Percentiles rank a stretch among this genome's conserved stretches.
Conservation (phyloP, 768 basidiomycete genomes). For the Calocera cornea region DNA sequence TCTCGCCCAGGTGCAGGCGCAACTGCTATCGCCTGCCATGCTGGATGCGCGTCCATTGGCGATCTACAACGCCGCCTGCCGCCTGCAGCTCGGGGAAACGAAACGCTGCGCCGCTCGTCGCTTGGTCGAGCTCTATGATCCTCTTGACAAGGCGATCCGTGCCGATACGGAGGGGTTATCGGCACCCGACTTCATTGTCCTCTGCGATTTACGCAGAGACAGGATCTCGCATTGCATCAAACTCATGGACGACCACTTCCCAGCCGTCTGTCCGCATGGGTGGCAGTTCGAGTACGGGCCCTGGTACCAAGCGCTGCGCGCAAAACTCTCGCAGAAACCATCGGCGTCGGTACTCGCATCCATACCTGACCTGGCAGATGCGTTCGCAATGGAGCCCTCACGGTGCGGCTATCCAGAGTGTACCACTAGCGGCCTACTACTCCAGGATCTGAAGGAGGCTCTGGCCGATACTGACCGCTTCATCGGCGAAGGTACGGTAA, state of each 20-base stretch:
- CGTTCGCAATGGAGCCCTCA: background rate
- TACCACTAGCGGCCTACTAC: background rate
- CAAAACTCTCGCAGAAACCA: background rate
- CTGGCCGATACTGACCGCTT: background rate
- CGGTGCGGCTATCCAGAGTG: background rate
- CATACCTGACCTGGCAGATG: background rate
- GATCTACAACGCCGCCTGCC: background rate
- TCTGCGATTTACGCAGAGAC: background rate
- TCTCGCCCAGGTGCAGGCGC: background rate
- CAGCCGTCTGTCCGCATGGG: background rate
- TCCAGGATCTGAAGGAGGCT: background rate
- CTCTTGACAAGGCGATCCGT: background rate
- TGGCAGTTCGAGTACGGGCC: background rate
- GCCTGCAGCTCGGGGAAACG: background rate
- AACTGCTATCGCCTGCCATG: background rate
- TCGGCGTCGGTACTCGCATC: background rate
- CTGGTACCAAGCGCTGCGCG: background rate
- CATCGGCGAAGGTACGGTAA: background rate
- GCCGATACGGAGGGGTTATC: background rate
- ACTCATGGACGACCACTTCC: background rate
- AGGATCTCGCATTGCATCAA: background rate
- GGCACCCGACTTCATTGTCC: background rate
- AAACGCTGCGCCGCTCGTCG: background rate
- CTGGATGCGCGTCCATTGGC: background rate
- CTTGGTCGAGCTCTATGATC: background rate